A percentile compares a stretch with the other conserved stretches of the same genome.
These are phyloP conservation scores for Plectosphaerella plurivora DNA, from an alignment of 2,329 filamentous ascomycete species.

Conservation along the genomic window DNA sequence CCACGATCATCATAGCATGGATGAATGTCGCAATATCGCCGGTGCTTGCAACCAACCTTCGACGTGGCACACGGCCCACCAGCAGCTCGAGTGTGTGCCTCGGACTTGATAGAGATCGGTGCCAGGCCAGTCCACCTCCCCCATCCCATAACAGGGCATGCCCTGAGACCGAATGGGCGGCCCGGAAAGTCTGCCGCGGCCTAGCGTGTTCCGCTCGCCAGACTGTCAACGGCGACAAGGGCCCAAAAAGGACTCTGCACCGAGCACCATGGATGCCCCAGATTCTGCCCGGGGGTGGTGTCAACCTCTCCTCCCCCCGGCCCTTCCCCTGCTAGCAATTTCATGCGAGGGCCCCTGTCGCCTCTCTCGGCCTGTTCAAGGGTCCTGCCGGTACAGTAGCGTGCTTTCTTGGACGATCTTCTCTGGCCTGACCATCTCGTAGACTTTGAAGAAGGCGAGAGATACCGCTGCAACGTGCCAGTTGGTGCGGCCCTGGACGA, in stretches of 20 bases:
- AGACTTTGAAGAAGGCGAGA: neutral
- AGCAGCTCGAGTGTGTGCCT: too few species aligned
- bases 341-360: constrained; percentile 5
- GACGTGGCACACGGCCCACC: too few species aligned
- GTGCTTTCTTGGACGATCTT: neutral
- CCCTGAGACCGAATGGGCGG: constrained; percentile 7
- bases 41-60: too few species aligned
- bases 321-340: neutral
- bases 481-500: neutral
- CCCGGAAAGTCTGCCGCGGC: constrained; percentile 11
- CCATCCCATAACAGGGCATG: constrained; percentile 4
- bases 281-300: constrained; percentile 9
- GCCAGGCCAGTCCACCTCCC: constrained; percentile 7
- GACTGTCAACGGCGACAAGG: constrained; percentile 10
- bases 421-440: neutral
- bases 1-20: too few species aligned
- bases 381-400: neutral
- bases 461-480: neutral
- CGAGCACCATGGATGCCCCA: constrained; percentile 10
- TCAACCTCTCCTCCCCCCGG: too few species aligned
- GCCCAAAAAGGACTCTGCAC: constrained; percentile 9
- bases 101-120: constrained; percentile 6
- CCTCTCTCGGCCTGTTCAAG: constrained; percentile 3
- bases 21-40: too few species aligned
- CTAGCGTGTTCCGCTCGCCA: constrained; percentile 7